Evolutionary conservation across 164 flowering plant genomes (phyloP).

Genomic region (Magnolia officinalis): DNA sequence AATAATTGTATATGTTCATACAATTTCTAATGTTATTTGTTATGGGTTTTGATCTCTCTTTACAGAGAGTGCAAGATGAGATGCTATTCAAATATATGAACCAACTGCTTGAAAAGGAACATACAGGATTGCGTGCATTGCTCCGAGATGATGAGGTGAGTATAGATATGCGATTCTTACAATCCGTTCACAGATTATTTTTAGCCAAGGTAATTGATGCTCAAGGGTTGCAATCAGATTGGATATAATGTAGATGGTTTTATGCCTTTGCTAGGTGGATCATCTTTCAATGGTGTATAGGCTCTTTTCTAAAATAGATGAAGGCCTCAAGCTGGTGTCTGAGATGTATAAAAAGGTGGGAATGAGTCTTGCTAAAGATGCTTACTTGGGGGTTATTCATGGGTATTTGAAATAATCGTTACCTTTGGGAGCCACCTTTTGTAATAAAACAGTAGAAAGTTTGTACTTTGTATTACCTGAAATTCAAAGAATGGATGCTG

Average conservation of each 20-base stretch:
- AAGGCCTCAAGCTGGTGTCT: not conserved
- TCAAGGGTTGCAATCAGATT: no score
- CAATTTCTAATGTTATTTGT: not conserved
- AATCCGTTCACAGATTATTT: not conserved
- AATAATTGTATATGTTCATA: not conserved
- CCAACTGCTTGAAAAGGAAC: slow-evolving; percentile 83
- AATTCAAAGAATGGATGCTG: not conserved
- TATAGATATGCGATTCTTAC: slow-evolving; percentile 15
- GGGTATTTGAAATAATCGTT: no score
- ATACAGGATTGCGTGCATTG: slow-evolving; percentile 80
- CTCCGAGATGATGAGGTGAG: slow-evolving; percentile 82
- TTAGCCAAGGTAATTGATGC: not conserved
- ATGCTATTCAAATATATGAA: slow-evolving; percentile 31
- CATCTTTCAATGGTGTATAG: not conserved
- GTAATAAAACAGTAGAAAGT: not conserved
- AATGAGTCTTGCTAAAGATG: not conserved
- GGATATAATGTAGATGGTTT: not conserved
- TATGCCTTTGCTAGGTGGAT: not conserved
- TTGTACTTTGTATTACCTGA: not conserved
- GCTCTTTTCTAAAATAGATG: not conserved
- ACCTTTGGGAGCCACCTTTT: not conserved
- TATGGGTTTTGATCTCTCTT: not conserved
- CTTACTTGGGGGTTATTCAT: no score
- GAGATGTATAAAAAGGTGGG: not conserved
- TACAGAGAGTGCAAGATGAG: slow-evolving; percentile 29